Evolutionary conservation across 106 monocot genomes (phyloP).

Genomic region (Dioscorea dumetorum): DNA sequence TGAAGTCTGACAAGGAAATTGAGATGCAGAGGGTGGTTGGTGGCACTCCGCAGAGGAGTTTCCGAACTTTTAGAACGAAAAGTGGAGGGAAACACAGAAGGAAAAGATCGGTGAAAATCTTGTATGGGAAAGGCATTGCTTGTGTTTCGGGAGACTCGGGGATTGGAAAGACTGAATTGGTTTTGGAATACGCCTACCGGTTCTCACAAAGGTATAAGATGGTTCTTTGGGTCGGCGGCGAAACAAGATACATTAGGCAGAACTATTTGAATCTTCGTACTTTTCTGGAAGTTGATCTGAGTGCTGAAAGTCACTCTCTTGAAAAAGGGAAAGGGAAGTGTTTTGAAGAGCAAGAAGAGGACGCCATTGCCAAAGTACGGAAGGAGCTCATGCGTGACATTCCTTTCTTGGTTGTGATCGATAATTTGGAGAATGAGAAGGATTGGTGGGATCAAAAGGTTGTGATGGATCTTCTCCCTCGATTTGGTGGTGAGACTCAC

Average conservation of each 20-base stretch:
- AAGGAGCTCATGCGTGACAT: constrained; percentile 81
- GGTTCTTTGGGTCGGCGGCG: constrained; percentile 93
- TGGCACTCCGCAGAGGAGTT: constrained; percentile 26
- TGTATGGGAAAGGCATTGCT: constrained; percentile 85
- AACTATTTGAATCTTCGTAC: constrained; percentile 65
- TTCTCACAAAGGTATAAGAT: constrained; percentile 89
- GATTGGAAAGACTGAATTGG: constrained; percentile 88
- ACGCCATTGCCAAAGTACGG: constrained; percentile 62
- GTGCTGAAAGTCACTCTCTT: constrained; percentile 34
- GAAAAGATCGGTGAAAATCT: constrained; percentile 42
- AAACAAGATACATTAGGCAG: constrained; percentile 72
- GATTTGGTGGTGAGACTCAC: constrained; percentile 81
- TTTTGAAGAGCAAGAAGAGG: constrained; percentile 93
- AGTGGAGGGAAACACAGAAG: constrained; percentile 30
- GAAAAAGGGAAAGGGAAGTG: constrained; percentile 61
- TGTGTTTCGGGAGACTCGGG: constrained; percentile 90
- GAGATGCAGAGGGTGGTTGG: constrained; percentile 60
- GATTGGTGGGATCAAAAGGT: constrained; percentile 90
- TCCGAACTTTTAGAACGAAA: constrained; percentile 21
- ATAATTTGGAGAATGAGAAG: constrained; percentile 84
- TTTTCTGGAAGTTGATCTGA: constrained; percentile 71
- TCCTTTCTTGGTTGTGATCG: constrained; percentile 77
- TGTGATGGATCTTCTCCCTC: constrained; percentile 77
- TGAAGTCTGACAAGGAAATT: constrained; percentile 82
- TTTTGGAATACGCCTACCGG: constrained; percentile 82